Conservation (phyloP, 768 basidiomycete genomes). For the Xerocomus spinulosus region DNA sequence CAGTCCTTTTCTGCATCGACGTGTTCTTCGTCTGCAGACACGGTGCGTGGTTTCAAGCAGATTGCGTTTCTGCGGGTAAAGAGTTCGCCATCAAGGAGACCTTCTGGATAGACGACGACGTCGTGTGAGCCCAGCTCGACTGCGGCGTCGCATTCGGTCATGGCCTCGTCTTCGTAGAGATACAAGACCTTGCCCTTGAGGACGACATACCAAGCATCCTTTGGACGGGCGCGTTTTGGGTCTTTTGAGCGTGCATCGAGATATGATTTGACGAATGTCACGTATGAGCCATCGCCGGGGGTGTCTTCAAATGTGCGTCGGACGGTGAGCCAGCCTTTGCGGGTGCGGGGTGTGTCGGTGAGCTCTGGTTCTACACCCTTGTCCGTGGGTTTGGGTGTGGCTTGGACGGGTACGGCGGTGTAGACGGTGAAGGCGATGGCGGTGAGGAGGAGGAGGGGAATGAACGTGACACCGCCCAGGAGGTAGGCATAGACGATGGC, state of each 20-base stretch:
- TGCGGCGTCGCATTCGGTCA: slow-evolving; percentile 88
- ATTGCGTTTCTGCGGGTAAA: slow-evolving; percentile 90
- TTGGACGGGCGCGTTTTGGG: slow-evolving; percentile 76
- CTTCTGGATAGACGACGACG: slow-evolving; percentile 71
- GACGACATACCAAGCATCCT: slow-evolving; percentile 90
- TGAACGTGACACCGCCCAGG: slow-evolving; percentile 84
- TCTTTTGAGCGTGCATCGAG: slow-evolving; percentile 81
- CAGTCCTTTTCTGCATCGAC: slow-evolving; percentile 28
- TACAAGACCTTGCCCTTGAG: slow-evolving; percentile 90
- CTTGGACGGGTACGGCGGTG: slow-evolving; percentile 59
- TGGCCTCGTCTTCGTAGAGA: slow-evolving; percentile 88
- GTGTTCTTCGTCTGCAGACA: too few species aligned
- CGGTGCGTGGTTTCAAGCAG: slow-evolving; percentile 59
- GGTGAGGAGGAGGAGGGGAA: slow-evolving; percentile 67
- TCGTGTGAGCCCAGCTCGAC: slow-evolving; percentile 79
- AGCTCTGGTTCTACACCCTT: too few species aligned
- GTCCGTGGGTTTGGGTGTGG: slow-evolving; percentile 3
- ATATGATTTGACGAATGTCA: slow-evolving; percentile 74
- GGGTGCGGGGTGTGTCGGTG: slow-evolving; percentile 39
- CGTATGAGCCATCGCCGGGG: slow-evolving; percentile 61
- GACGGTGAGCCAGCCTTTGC: slow-evolving; percentile 81
- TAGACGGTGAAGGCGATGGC: slow-evolving; percentile 64
- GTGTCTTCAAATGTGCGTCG: slow-evolving; percentile 74
- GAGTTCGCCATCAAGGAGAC: slow-evolving; percentile 79
- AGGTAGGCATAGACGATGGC: slow-evolving; percentile 80